Conservation (phyloP, 2,329 filamentous ascomycete species). For the Xylariaceae sp. region DNA sequence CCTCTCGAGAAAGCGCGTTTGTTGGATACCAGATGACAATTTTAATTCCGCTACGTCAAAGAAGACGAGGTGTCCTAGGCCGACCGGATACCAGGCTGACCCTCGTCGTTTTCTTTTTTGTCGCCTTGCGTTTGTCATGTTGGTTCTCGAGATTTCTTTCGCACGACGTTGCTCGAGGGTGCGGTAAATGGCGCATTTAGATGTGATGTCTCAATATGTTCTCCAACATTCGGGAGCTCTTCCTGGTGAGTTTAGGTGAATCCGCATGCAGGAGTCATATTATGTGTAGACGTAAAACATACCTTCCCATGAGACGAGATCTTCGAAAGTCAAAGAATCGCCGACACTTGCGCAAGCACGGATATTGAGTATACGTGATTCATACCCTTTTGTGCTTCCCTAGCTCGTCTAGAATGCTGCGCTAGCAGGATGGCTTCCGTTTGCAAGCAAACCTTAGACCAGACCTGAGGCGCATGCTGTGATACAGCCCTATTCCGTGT, state of each 20-base stretch:
- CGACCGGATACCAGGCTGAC: background rate
- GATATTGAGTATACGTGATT: background rate
- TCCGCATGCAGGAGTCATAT: too few relatives aligned
- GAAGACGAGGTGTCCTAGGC: background rate
- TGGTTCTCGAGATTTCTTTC: background rate
- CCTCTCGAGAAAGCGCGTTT: conserved; percentile 5
- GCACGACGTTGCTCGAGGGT: background rate
- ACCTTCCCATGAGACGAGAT: too few relatives aligned
- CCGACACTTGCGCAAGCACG: background rate
- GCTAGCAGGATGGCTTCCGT: background rate
- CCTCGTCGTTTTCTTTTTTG: background rate
- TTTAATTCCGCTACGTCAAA: conserved; percentile 2
- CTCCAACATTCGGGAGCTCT: background rate
- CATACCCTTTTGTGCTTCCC: background rate
- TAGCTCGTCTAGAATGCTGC: background rate
- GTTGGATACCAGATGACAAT: background rate
- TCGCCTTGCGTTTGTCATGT: background rate
- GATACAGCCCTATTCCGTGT: background rate
- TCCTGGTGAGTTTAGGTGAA: too few relatives aligned
- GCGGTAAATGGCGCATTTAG: background rate
- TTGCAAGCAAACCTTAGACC: background rate
- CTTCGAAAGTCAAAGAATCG: background rate
- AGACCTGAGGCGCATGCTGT: background rate
- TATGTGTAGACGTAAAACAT: too few relatives aligned
- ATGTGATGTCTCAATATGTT: background rate